Evolutionary conservation across 2,329 filamentous ascomycete species (phyloP).

Genomic region (Paecilomyces niveus): DNA sequence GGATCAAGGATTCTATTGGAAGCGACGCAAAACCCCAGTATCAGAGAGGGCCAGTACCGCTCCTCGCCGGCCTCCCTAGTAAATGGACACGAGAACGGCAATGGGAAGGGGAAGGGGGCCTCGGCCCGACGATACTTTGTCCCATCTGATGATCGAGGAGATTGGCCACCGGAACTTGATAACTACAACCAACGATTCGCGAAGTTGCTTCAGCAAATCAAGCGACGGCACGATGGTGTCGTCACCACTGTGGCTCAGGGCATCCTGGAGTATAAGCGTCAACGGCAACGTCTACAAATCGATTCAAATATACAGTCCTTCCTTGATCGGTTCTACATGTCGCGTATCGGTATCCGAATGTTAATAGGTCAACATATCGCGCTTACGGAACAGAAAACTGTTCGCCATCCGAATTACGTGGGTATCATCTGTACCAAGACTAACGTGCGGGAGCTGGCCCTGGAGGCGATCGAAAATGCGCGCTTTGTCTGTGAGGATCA

Average conservation of each 20-base stretch:
- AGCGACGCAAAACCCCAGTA: conserved; percentile 82
- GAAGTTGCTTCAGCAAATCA: conserved; percentile 85
- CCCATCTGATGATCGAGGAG: conserved; percentile 75
- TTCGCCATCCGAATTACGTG: conserved; percentile 87
- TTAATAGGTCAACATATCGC: conserved; percentile 98
- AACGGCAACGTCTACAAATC: conserved; percentile 94
- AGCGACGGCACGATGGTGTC: conserved; percentile 90
- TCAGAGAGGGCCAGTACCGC: conserved; percentile 73
- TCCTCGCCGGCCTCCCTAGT: conserved; percentile 33
- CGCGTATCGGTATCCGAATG: conserved; percentile 97
- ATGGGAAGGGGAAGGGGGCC: conserved; percentile 46
- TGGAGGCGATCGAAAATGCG: conserved; percentile 97
- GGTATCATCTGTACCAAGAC: conserved; percentile 99
- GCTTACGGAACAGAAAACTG: conserved; percentile 83
- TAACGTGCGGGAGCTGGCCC: conserved; percentile 86
- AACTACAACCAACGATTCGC: conserved; percentile 92
- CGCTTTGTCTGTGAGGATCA: conserved; percentile 99
- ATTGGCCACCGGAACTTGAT: conserved; percentile 91
- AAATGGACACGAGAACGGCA: conserved; percentile 39
- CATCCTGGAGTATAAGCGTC: conserved; percentile 96
- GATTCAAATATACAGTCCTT: conserved; percentile 96
- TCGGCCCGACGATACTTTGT: conserved; percentile 73
- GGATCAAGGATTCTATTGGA: conserved; percentile 65
- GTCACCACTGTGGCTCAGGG: conserved; percentile 98
- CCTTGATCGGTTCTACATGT: conserved; percentile 99